Evolutionary conservation across 139 green algal species (phyloP), one percentile per base, ranked within the genome.

Genomic region (Picochlorum sp.): DNA sequence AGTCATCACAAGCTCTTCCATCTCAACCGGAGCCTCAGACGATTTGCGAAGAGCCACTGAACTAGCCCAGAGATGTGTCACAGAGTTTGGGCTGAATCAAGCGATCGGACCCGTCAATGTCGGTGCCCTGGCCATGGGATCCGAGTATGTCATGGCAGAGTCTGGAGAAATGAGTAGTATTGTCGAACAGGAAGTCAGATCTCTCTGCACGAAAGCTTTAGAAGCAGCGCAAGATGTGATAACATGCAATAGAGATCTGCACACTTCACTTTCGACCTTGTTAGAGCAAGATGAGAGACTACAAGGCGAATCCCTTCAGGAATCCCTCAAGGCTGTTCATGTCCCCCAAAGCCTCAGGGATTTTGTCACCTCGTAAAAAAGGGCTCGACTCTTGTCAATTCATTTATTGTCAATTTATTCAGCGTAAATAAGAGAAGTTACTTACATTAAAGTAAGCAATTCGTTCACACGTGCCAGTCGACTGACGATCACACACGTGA

Each of bases 11-110:
- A 95, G 75, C 45, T 63, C 64, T 23, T 45, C 80, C 11, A 47
- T 88, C 11, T 81, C 67, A 16, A 81, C 79, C 10, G 84, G 81
- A 23, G 89, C 87, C 5, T 34, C 60, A 16, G 91, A 97, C 62
- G 91, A 97, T 80, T 96, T 97, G 45, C 61, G 86, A 26, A 71
- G 89, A 1, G 90, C 89, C 9, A 97, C 90, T 4, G 78, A 87
- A 45, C 64, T 97, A 28, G 91, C 91, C 21, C 82, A 91, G 30
- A 78, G 75, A 23, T 60, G 77, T 1, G 75, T 87, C 8, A 74
- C 73, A n/a, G 80, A 95, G 70, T 91, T 78, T 61, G 90, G 90
- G 5, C 77, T 96, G 28, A 85, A 61, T 62, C 50, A 67, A 3
- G 58, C 57, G 6, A 65, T 97, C 4, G 90, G 90, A 3, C 90